Evolutionary conservation across 2,329 filamentous ascomycete species (phyloP), one percentile per base, ranked within the genome.

Genomic region (Zarea fungicola): DNA sequence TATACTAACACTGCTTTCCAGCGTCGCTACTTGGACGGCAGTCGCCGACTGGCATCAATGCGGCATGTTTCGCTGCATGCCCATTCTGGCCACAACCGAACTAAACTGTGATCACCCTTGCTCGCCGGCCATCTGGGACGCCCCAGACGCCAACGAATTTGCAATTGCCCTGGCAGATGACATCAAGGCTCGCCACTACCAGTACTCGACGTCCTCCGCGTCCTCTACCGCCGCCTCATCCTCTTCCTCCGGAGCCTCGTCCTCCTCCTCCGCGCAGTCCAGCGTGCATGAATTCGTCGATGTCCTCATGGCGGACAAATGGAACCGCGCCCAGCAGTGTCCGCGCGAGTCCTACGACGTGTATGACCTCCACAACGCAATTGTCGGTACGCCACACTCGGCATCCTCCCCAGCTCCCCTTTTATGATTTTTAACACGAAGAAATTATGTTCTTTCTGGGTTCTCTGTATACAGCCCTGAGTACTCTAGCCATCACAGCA

Each of bases 41-140:
- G 40, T 60, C 5, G 50, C 50, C 6, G 60, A 63, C 45, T 62
- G 60, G 58, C 60, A 62, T 19, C 59, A 64, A 25, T 42, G 50
- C 19, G 56, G 61, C 40, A 52, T 60, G 45, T 58, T 55, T 37
- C 56, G 61, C 39, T 46, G 44, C 3, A 58, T 56, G n/a, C 52
- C 55, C 3, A 23, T 52, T 10, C 57, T 57, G 16, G 55, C 57
- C 1, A 53, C 54, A 8, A 32, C 46, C 22, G 61, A 64, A 42
- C 46, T 64, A 39, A 57, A 51, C 0, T 58, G 55, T 22, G 52
- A 58, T n/a, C 44, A 62, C 3, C 58, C 61, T 1, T 60, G 57
- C 26, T 46, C 56, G 5, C 43, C 42, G 0, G 53, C 56, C 11
- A 51, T 64, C 0, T 64, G 60, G 60, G 57, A 62, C 19, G 55